Base-by-base conservation (phyloP, 2,329 filamentous ascomycete species). In the Sporothrix inflata region DNA sequence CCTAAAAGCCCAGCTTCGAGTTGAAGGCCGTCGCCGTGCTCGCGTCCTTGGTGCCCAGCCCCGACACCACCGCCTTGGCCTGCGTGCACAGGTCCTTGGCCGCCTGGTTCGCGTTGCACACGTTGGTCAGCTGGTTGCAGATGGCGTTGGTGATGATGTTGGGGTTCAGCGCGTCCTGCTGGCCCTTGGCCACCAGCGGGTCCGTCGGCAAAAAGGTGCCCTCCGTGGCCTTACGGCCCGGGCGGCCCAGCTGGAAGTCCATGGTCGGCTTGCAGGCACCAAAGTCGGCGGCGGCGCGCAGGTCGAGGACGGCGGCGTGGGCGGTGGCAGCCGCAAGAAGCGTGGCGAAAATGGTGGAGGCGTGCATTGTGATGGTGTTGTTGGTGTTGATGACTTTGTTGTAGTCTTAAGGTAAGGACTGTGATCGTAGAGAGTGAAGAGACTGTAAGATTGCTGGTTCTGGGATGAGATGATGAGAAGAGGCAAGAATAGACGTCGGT, bases 141-240 rank as follows among this genome's bases (percentile, higher is more conserved):
- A 92, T 89, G 74, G 89, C 87, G 85, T 90, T 91, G 78, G 89
- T 91, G 83, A 92, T 92, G 84, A 92, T 92, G 83, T 88, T 87
- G 72, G 89, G 90, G 86, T 92, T 92, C 60, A 91, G 84, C 12
- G 90, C 89, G 78, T 92, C 90, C 77, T 88, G 81, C 80, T 92
- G 90, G 65, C 87, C 87, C 77, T 88, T 82, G 74, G 87, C 86
- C 71, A 91, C 85, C 21, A 87, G 80, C 14, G 87, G 82, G 78
- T 92, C 90, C 63, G 85, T 85, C 65, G 90, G 86, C 79, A 90
- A 88, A 86, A 92, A 92, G 61, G 90, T 91, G 80, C 86, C 89
- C 80, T 91, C 90, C 71, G 82, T 83, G 27, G 84, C 84, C 12
- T 84, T 81, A 72, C 89, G 88, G 45, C 85, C 86, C 80, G 84